Evolutionary conservation across 345 rosid genomes (phyloP).

Genomic region (Populus alba): DNA sequence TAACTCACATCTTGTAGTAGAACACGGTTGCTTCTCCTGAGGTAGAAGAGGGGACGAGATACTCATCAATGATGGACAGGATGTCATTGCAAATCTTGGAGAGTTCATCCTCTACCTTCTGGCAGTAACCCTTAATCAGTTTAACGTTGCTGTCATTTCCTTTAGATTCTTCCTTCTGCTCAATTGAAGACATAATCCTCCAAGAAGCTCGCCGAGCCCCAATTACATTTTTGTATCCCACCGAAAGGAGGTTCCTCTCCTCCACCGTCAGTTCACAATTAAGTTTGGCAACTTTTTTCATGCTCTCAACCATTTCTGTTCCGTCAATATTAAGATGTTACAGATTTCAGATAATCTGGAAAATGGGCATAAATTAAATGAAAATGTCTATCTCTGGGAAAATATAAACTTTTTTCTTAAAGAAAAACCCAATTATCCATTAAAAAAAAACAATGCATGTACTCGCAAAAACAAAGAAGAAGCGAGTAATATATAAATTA

Average conservation of each 20-base stretch:
- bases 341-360: background rate
- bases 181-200: constrained; percentile 96
- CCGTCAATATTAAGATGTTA: background rate
- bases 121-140: constrained; percentile 71
- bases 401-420: too few species aligned
- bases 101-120: constrained; percentile 93
- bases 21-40: constrained; percentile 96
- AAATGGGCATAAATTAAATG: background rate
- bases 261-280: constrained; percentile 87
- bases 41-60: constrained; percentile 74
- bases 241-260: constrained; percentile 95
- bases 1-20: constrained; percentile 86
- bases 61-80: constrained; percentile 76
- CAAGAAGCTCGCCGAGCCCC: constrained; percentile 94
- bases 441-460: background rate
- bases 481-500: background rate
- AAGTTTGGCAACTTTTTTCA: constrained; percentile 80
- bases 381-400: background rate
- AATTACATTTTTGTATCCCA: constrained; percentile 92
- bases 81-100: constrained; percentile 80
- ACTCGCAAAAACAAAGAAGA: background rate
- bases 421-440: background rate
- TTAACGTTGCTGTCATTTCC: constrained; percentile 87
- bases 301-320: constrained; percentile 95
- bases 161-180: constrained; percentile 92